Evolutionary conservation across 2,329 filamentous ascomycete species (phyloP).

Genomic region (Epichloe gansuensis): DNA sequence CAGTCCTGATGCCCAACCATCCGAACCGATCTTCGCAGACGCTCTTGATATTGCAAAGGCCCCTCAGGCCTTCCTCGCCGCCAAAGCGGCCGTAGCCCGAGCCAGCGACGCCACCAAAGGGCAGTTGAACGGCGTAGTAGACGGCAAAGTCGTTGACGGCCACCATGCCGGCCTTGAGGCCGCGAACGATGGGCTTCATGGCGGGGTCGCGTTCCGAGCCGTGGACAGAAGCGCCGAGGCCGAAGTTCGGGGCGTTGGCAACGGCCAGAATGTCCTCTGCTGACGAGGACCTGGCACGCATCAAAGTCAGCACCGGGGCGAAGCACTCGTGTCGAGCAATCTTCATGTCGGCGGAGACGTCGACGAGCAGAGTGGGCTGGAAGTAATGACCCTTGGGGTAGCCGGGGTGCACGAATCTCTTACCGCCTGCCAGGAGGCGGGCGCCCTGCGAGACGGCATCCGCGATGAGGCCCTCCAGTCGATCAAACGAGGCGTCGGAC

Average conservation of each 20-base stretch:
- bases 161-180: constrained; percentile 77
- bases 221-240: constrained; percentile 81
- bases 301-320: constrained; percentile 76
- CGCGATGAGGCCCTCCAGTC: constrained; percentile 63
- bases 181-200: constrained; percentile 51
- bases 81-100: constrained; percentile 91
- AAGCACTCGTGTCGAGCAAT: constrained; percentile 91
- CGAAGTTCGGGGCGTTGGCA: constrained; percentile 76
- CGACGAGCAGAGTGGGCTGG: constrained; percentile 75
- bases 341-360: constrained; percentile 74
- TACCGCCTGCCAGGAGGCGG: constrained; percentile 68
- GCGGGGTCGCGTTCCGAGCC: constrained; percentile 51
- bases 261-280: constrained; percentile 55
- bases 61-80: constrained; percentile 74
- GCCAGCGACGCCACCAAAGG: constrained; percentile 83
- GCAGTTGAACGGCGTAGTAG: constrained; percentile 87
- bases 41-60: constrained; percentile 77
- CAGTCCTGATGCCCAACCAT: constrained; percentile 54
- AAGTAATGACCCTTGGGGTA: constrained; percentile 84
- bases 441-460: constrained; percentile 73
- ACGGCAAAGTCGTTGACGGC: constrained; percentile 91
- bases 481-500: constrained; percentile 61
- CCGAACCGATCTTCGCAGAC: constrained; percentile 65
- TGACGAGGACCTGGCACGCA: constrained; percentile 55
- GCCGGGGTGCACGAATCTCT: constrained; percentile 56